phyloP scores from a whole-genome alignment of 1,284 basidiomycete species.

The Dichomitus squalens region DNA sequence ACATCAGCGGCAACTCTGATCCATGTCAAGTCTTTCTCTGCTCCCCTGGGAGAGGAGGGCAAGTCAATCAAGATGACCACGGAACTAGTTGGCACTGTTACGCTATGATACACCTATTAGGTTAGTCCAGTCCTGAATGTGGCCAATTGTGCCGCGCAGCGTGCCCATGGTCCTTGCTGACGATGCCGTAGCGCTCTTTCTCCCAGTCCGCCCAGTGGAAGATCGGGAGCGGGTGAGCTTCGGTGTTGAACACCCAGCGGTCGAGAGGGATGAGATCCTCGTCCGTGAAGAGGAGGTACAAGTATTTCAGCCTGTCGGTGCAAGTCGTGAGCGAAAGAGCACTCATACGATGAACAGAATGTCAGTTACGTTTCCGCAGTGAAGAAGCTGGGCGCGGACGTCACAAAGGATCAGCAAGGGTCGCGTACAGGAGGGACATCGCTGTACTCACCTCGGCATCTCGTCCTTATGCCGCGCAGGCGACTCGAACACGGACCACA shows the following conservation, averaged over 20 bases:
- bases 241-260: slow-evolving; percentile 85
- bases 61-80: background rate
- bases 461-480: slow-evolving; percentile 46
- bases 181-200: slow-evolving; percentile 7
- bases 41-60: no score
- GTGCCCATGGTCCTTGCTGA: background rate
- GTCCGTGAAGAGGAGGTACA: slow-evolving; percentile 63
- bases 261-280: slow-evolving; percentile 65
- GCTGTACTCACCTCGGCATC: slow-evolving; percentile 61
- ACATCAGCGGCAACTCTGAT: no score
- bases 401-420: background rate
- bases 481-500: slow-evolving; percentile 47
- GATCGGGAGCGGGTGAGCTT: slow-evolving; percentile 80
- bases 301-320: slow-evolving; percentile 58
- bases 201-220: slow-evolving; percentile 60
- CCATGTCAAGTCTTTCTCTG: no score
- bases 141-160: no score
- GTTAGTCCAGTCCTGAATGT: background rate
- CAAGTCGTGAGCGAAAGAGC: slow-evolving; percentile 5
- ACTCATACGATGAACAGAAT: background rate
- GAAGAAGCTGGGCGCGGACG: slow-evolving; percentile 57
- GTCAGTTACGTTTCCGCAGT: slow-evolving; percentile 65
- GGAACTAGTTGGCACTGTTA: background rate
- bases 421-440: background rate
- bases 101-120: background rate